Evolutionary conservation across 192 early-diverging fungal species (phyloP).

Genomic region (Lobulomyces angularis): DNA sequence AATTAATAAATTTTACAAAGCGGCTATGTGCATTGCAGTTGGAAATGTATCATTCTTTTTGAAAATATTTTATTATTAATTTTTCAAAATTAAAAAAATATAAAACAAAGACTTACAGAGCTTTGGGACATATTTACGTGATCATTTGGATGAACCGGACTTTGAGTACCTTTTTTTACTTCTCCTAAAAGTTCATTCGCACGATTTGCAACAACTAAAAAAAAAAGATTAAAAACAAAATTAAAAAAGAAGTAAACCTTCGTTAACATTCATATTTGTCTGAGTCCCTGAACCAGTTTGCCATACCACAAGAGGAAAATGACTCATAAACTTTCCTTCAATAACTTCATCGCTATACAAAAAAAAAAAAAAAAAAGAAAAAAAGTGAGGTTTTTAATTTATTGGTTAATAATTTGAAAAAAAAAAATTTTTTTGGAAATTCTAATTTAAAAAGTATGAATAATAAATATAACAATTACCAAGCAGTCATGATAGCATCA

Average conservation of each 20-base stretch:
- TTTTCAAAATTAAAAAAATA: background rate
- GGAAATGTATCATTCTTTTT: conserved; percentile 73
- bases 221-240: conserved; percentile 13
- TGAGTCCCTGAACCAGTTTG: conserved; percentile 91
- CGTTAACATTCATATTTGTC: conserved; percentile 97
- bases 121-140: conserved; percentile 98
- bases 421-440: too few species aligned
- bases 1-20: conserved; percentile 51
- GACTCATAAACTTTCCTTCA: conserved; percentile 77
- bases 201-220: conserved; percentile 96
- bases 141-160: conserved; percentile 97
- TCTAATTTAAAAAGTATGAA: too few species aligned
- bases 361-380: conserved; percentile 6
- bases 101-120: too few species aligned
- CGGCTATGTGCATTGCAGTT: conserved; percentile 98
- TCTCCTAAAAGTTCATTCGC: conserved; percentile 87
- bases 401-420: background rate
- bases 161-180: conserved; percentile 81
- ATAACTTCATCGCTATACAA: conserved; percentile 49
- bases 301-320: conserved; percentile 98
- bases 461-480: conserved; percentile 60
- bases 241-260: conserved; percentile 14
- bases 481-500: conserved; percentile 76
- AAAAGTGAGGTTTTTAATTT: background rate
- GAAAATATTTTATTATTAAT: background rate